A percentile compares a stretch with the other conserved stretches of the same genome.
Conservation (phyloP, 805 yeast species). For the Myxozyma vanderwaltii region DNA sequence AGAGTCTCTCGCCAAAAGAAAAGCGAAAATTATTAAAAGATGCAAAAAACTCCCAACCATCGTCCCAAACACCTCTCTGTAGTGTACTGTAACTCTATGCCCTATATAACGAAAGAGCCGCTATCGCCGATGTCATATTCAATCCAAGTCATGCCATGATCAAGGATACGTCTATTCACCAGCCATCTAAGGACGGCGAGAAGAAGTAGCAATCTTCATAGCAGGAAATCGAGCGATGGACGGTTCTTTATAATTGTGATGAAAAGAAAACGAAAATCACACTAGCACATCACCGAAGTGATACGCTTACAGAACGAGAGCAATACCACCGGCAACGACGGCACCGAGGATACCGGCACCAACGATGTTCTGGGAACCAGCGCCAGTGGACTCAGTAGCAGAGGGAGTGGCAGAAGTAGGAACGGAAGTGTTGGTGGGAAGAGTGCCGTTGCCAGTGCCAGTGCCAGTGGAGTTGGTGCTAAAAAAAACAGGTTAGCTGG, state of each 20-base stretch:
- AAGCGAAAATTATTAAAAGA: background rate
- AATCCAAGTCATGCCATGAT: background rate
- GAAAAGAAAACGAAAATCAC: background rate
- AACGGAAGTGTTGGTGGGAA: constrained; percentile 35
- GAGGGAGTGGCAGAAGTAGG: constrained; percentile 37
- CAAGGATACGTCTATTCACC: no score
- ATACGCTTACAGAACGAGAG: constrained; percentile 43
- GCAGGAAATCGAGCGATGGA: no score
- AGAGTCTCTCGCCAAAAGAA: background rate
- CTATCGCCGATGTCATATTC: background rate
- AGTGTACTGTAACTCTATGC: constrained; percentile 9
- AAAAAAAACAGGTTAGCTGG: background rate
- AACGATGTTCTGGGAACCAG: constrained; percentile 41
- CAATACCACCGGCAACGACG: constrained; percentile 47
- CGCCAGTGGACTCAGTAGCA: constrained; percentile 37
- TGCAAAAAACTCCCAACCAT: constrained; percentile 10
- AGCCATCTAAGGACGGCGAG: no score
- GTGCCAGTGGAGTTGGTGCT: constrained; percentile 19
- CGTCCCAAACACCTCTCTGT: constrained; percentile 10
- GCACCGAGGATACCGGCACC: constrained; percentile 46
- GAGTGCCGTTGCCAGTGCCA: constrained; percentile 20
- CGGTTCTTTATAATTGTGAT: background rate
- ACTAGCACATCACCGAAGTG: background rate
- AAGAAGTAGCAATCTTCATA: no score
- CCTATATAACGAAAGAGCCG: background rate